Percentiles rank a stretch among this genome's conserved stretches.
Conservation (phyloP, 768 basidiomycete species). For the Termitomyces sp. region DNA sequence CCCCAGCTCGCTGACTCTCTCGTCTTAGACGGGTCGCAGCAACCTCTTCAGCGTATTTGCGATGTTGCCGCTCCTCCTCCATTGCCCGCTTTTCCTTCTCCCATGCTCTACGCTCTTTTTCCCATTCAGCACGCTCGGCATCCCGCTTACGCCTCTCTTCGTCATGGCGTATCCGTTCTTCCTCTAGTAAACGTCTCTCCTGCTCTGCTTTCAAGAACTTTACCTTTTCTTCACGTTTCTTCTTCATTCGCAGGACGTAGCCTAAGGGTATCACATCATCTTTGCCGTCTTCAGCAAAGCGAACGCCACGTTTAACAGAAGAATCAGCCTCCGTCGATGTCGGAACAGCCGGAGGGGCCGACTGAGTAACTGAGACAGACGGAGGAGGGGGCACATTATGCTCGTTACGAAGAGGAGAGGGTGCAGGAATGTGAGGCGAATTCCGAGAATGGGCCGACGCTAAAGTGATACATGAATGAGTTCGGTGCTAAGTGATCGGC, state of each 20-base stretch:
- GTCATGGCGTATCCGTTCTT: conserved; percentile 45
- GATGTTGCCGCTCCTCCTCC: conserved; percentile 56
- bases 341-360: conserved; percentile 14
- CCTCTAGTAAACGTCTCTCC: conserved; percentile 48
- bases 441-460: conserved; percentile 27
- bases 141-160: conserved; percentile 44
- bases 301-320: conserved; percentile 54
- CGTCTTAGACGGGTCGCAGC: conserved; percentile 59
- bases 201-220: conserved; percentile 62
- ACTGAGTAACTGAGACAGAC: conserved; percentile 9
- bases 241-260: conserved; percentile 69
- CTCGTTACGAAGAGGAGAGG: conserved; percentile 50
- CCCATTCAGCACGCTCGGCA: conserved; percentile 45
- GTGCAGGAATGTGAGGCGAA: conserved; percentile 39
- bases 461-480: conserved; percentile 17
- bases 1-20: conserved; percentile 55
- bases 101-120: conserved; percentile 48
- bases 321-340: conserved; percentile 15
- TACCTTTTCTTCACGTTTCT: conserved; percentile 72
- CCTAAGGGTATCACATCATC: conserved; percentile 70
- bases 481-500: background rate
- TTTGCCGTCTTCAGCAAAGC: conserved; percentile 64
- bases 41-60: conserved; percentile 57
- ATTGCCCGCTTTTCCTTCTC: conserved; percentile 47
- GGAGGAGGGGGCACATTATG: conserved; percentile 23